Evolutionary conservation across 2,329 filamentous ascomycete species (phyloP).

Genomic region (Claviceps maximensis): DNA sequence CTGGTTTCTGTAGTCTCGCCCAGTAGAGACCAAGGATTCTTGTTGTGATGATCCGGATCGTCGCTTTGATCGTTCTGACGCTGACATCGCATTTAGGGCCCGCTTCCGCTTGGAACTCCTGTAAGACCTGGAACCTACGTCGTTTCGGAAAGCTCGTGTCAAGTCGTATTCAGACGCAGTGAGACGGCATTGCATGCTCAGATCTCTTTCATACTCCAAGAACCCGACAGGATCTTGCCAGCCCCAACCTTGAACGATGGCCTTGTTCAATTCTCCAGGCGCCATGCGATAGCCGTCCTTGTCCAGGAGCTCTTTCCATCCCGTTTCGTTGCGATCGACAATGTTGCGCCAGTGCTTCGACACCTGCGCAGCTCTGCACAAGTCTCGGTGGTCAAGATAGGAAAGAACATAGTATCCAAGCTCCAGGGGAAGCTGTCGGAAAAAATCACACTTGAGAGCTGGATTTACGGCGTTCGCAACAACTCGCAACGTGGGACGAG

Average conservation of each 20-base stretch:
- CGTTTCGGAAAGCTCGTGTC: conserved; percentile 27
- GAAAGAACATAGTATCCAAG: conserved; percentile 77
- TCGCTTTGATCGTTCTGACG: conserved; percentile 39
- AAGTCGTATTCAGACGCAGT: conserved; percentile 41
- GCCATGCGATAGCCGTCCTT: conserved; percentile 68
- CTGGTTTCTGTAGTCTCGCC: conserved; percentile 28
- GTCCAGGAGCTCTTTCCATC: conserved; percentile 89
- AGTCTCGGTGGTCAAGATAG: conserved; percentile 72
- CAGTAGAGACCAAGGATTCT: conserved; percentile 23
- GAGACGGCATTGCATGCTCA: conserved; percentile 46
- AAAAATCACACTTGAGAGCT: conserved; percentile 85
- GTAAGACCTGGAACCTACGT: conserved; percentile 26
- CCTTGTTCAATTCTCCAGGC: conserved; percentile 69
- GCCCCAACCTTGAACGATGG: conserved; percentile 87
- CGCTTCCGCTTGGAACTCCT: conserved; percentile 46
- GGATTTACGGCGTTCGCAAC: conserved; percentile 88
- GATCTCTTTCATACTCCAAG: conserved; percentile 67
- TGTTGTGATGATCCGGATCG: conserved; percentile 30
- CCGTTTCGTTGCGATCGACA: conserved; percentile 83
- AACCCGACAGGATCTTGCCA: conserved; percentile 79
- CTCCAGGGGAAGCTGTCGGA: conserved; percentile 72
- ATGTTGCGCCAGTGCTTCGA: conserved; percentile 89
- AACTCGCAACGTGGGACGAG: conserved; percentile 76
- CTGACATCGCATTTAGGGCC: conserved; percentile 28
- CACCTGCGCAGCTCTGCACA: conserved; percentile 83